Conservation (phyloP, 164 flowering plant genomes). For the Stephania yunnanensis region DNA sequence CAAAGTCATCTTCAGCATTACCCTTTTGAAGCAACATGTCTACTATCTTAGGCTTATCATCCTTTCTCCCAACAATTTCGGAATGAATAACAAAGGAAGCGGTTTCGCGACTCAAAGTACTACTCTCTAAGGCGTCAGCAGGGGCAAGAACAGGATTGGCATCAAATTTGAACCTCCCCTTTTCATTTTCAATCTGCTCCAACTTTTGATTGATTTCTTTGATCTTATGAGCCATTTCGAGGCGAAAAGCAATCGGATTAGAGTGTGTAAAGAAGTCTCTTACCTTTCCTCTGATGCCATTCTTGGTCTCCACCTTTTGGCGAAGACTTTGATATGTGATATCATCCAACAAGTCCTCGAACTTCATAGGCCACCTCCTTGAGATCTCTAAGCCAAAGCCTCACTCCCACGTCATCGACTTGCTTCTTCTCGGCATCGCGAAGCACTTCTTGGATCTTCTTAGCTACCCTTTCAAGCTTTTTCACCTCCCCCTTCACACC, state of each 20-base stretch:
- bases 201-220: neutral
- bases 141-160: neutral
- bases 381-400: neutral
- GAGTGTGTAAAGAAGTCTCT: neutral
- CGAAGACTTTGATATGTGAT: neutral
- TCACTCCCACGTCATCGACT: neutral
- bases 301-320: neutral
- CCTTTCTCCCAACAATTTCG: neutral
- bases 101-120: neutral
- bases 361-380: neutral
- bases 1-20: neutral
- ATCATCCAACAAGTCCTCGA: neutral
- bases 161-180: neutral
- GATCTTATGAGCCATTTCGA: conserved; percentile 3
- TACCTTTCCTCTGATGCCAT: neutral
- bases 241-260: neutral
- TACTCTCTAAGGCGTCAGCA: neutral
- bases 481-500: neutral
- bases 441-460: neutral
- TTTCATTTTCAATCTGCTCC: neutral
- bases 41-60: neutral
- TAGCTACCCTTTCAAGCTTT: neutral
- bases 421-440: conserved; percentile 6
- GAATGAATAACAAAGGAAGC: neutral
- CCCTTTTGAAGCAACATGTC: neutral